These are phyloP conservation scores for Coniella lustricola DNA, from an alignment of 2,329 filamentous ascomycete species.

Conservation along the genomic window DNA sequence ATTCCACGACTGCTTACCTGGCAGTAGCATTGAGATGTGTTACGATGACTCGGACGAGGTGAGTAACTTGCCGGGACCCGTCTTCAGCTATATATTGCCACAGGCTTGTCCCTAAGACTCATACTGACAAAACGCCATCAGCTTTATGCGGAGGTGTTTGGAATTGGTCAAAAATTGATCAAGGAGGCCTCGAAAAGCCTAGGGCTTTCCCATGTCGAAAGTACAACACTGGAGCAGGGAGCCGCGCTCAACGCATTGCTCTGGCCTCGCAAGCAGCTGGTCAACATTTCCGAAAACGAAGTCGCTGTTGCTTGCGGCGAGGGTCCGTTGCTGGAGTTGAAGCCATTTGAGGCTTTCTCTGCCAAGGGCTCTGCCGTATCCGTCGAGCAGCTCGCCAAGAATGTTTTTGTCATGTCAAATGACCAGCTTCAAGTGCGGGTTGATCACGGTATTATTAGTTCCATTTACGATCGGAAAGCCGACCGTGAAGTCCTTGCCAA, in stretches of 20 bases:
- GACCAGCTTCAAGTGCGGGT: slow-evolving; percentile 67
- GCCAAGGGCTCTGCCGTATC: slow-evolving; percentile 41
- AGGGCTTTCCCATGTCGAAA: slow-evolving; percentile 45
- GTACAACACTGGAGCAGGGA: slow-evolving; percentile 38
- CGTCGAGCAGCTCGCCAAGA: slow-evolving; percentile 43
- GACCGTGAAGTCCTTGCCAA: slow-evolving; percentile 71
- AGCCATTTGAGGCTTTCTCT: slow-evolving; percentile 38
- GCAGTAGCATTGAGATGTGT: slow-evolving; percentile 95
- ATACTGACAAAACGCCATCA: slow-evolving; percentile 26
- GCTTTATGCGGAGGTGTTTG: slow-evolving; percentile 78
- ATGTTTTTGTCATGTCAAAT: slow-evolving; percentile 74
- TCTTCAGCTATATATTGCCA: neutral
- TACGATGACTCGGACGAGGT: slow-evolving; percentile 89
- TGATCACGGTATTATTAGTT: slow-evolving; percentile 70
- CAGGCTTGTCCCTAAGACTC: neutral
- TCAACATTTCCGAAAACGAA: slow-evolving; percentile 51
- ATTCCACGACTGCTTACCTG: slow-evolving; percentile 95
- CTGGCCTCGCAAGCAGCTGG: slow-evolving; percentile 72
- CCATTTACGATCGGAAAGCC: slow-evolving; percentile 67
- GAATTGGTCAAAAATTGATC: slow-evolving; percentile 65
- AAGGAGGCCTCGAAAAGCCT: slow-evolving; percentile 62
- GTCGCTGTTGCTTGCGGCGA: slow-evolving; percentile 50
- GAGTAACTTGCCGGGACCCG: slow-evolving; percentile 19
- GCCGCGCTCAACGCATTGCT: slow-evolving; percentile 78
- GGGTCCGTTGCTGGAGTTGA: slow-evolving; percentile 45